These are phyloP conservation scores for Stellera chamaejasme DNA, from an alignment of 345 rosid species.

Conservation along the genomic window DNA sequence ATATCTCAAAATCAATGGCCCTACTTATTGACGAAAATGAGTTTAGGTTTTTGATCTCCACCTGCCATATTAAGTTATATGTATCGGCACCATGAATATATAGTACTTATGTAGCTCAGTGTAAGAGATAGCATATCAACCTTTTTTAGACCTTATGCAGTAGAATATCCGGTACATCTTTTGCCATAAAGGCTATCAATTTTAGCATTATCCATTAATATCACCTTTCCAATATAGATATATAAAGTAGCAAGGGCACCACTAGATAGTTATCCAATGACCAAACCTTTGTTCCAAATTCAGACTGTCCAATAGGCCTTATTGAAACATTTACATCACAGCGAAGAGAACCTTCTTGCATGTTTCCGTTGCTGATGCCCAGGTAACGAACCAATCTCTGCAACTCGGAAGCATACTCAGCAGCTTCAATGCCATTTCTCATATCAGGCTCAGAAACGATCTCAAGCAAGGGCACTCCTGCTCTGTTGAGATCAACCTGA, in stretches of 20 bases:
- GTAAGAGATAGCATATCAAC: too few relatives aligned
- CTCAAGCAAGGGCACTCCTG: slow-evolving; percentile 96
- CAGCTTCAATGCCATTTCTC: slow-evolving; percentile 83
- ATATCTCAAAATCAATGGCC: slow-evolving; percentile 87
- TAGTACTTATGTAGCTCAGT: too few relatives aligned
- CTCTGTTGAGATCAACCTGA: slow-evolving; percentile 92
- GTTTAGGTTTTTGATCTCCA: slow-evolving; percentile 86
- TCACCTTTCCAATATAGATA: too few relatives aligned
- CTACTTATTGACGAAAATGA: slow-evolving; percentile 81
- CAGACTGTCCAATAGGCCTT: slow-evolving; percentile 66
- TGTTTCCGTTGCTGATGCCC: slow-evolving; percentile 85
- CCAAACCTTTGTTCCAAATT: slow-evolving; percentile 89
- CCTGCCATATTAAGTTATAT: slow-evolving; percentile 36
- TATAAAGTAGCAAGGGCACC: too few relatives aligned
- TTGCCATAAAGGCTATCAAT: too few relatives aligned
- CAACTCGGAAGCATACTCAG: slow-evolving; percentile 76
- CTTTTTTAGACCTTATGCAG: too few relatives aligned
- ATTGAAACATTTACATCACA: slow-evolving; percentile 95
- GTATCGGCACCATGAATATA: background rate
- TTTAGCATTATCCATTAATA: too few relatives aligned
- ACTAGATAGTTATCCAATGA: background rate
- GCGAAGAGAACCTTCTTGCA: slow-evolving; percentile 95
- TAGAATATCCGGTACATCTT: background rate
- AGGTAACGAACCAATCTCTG: slow-evolving; percentile 83
- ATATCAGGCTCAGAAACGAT: slow-evolving; percentile 97